These are phyloP conservation scores for Boletus bicolor DNA, from an alignment of 768 basidiomycete species.

Conservation along the genomic window DNA sequence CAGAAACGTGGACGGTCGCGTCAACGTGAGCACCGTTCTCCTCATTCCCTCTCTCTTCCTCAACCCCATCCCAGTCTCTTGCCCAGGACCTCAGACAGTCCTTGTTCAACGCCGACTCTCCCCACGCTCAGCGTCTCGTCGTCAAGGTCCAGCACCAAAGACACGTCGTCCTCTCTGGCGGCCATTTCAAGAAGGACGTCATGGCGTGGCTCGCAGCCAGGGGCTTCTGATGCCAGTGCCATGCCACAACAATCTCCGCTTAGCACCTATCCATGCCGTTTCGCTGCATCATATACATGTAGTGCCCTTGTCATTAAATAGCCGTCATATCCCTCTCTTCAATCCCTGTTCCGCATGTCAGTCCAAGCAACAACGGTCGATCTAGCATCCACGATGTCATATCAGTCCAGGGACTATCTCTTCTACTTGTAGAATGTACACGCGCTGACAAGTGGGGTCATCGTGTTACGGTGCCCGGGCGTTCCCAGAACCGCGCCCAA, in stretches of 20 bases:
- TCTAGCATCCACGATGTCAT: background rate
- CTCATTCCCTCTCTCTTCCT: background rate
- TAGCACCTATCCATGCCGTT: slow-evolving; percentile 11
- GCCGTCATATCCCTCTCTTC: slow-evolving; percentile 1
- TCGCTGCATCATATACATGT: slow-evolving; percentile 6
- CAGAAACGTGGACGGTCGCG: slow-evolving; percentile 66
- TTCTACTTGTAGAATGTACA: background rate
- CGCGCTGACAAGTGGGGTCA: background rate
- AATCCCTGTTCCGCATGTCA: background rate
- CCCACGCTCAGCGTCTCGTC: slow-evolving; percentile 48
- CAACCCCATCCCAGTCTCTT: slow-evolving; percentile 43
- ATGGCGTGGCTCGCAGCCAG: slow-evolving; percentile 58
- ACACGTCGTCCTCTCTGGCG: slow-evolving; percentile 59
- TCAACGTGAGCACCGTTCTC: slow-evolving; percentile 41
- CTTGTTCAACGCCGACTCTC: slow-evolving; percentile 47
- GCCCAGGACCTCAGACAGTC: slow-evolving; percentile 52
- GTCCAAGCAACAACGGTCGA: background rate
- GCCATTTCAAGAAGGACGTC: slow-evolving; percentile 60
- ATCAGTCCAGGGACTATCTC: background rate
- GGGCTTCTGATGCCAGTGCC: slow-evolving; percentile 50
- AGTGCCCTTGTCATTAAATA: slow-evolving; percentile 17
- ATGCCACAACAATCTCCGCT: slow-evolving; percentile 3
- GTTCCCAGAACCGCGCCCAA: background rate
- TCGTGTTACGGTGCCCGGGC: background rate
- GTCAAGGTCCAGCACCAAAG: slow-evolving; percentile 45